Evolutionary conservation across 2,329 filamentous ascomycete genomes (phyloP).

Genomic region (Alternaria gansuensis): DNA sequence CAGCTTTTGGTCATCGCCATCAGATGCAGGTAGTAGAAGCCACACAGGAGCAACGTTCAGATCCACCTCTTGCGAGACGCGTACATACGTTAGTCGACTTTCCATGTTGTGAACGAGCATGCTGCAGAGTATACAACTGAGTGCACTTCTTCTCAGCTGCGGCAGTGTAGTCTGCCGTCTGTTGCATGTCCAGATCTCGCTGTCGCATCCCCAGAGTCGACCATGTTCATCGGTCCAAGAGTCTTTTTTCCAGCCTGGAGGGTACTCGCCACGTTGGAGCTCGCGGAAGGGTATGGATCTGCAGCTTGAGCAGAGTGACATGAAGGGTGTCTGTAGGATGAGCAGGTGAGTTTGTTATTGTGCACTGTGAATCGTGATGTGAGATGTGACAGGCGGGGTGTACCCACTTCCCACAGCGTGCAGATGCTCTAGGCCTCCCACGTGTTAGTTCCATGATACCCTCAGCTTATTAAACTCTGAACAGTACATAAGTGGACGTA

Average conservation of each 20-base stretch:
- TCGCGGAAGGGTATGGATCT: conserved; percentile 1
- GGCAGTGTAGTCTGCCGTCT: background rate
- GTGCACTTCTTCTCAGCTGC: background rate
- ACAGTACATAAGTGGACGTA: background rate
- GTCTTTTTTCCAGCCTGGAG: background rate
- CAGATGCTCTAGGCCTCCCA: conserved; percentile 4
- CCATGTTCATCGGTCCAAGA: conserved; percentile 3
- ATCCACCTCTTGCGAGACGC: background rate
- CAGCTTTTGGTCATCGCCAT: background rate
- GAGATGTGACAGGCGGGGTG: background rate
- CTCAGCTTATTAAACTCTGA: background rate
- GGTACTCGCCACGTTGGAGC: background rate
- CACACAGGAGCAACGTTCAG: background rate
- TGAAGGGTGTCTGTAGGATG: background rate
- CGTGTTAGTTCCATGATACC: background rate
- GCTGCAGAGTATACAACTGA: background rate
- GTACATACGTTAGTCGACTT: background rate
- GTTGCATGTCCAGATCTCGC: background rate
- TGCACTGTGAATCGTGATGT: background rate
- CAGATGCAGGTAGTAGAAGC: background rate
- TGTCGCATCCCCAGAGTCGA: background rate
- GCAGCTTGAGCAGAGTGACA: background rate
- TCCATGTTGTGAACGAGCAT: background rate
- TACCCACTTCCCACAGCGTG: background rate
- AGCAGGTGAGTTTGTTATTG: rapidly evolving